Percentiles rank a stretch among this genome's conserved stretches.
phyloP scores from a whole-genome alignment of 768 basidiomycete species.

The Psilocybe subaeruginosa region DNA sequence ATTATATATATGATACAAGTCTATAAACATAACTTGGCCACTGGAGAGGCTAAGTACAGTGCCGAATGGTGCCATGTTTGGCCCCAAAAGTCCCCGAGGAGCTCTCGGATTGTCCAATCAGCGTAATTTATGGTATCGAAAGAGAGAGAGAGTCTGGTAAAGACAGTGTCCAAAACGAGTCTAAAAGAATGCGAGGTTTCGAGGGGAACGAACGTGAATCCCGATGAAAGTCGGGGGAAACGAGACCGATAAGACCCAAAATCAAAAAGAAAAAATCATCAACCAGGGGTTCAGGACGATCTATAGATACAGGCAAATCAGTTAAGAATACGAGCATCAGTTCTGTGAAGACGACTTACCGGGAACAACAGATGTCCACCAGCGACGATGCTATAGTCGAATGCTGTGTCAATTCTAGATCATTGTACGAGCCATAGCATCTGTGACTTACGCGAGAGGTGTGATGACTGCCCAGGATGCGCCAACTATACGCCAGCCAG shows the following conservation, averaged over 20 bases:
- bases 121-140: slow-evolving; percentile 10
- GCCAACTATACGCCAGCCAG: slow-evolving; percentile 64
- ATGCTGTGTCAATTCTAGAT: slow-evolving; percentile 4
- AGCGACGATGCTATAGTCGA: slow-evolving; percentile 52
- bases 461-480: slow-evolving; percentile 75
- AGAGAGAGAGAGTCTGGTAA: slow-evolving; percentile 16
- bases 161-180: slow-evolving; percentile 22
- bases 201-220: slow-evolving; percentile 5
- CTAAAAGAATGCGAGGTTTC: slow-evolving; percentile 18
- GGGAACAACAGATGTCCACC: slow-evolving; percentile 76
- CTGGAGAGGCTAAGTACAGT: background rate
- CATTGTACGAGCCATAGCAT: background rate
- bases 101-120: slow-evolving; percentile 15
- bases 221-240: slow-evolving; percentile 2
- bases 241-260: background rate
- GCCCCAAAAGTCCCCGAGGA: slow-evolving; percentile 4
- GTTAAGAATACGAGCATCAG: background rate
- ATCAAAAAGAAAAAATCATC: slow-evolving; percentile 77
- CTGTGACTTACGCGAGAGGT: slow-evolving; percentile 63
- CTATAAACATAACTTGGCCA: slow-evolving; percentile 4
- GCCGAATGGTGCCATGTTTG: slow-evolving; percentile 2
- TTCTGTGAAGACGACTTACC: slow-evolving; percentile 40
- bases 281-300: slow-evolving; percentile 89
- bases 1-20: slow-evolving; percentile 12
- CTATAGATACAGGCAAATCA: slow-evolving; percentile 30